Base-by-base conservation (phyloP, 768 basidiomycete species). In the Amanita rubescens region DNA sequence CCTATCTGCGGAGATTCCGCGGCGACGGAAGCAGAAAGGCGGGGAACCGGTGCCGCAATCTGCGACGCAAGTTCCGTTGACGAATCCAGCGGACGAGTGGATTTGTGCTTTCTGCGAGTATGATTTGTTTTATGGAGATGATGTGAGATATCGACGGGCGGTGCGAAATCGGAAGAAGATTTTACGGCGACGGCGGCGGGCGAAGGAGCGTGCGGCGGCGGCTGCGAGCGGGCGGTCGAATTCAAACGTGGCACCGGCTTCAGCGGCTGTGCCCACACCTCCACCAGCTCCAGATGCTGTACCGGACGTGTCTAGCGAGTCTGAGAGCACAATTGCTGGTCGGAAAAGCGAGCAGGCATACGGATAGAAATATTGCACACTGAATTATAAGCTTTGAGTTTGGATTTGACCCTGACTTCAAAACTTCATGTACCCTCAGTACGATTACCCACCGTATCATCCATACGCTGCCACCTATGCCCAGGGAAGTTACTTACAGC, bases 61-160 rank as follows among this genome's bases (percentile, higher is more conserved):
- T 42, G 53, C 51, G 22, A 42, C 63, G 32, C 66, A 59, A 56
- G 48, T 32, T 15, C 46, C 35, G 3, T 67, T 84, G 50, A 76
- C 75, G 20, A 76, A 81, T 55, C 81, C 84, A 7, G 75, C 69
- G 32, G 92, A 96, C 20, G 95, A 97, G 66, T 96, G 90, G 86
- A 85, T 97, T 55, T 98, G 95, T 65, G 80, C 87, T 57, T 89
- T 87, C 62, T 98, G 95, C 73, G 95, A 98, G 70, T 94, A 93
- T 66, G 76, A 83, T 54, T 64, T 98, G 53, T 94, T 95, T 67
- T 98, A 87, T 65, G 91, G 92, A n/a, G 85, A 87, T 48, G 87
- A 87, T 37, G 54, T 69, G 51, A 78, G 74, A 51, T 85, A 87
- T 65, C 74, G 79, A 57, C 72, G 76, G 42, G 85, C 84, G 39